A percentile compares a stretch with the other conserved stretches of the same genome.
phyloP scores from a whole-genome alignment of 2,329 filamentous ascomycete species.

The Shiraia sp. region DNA sequence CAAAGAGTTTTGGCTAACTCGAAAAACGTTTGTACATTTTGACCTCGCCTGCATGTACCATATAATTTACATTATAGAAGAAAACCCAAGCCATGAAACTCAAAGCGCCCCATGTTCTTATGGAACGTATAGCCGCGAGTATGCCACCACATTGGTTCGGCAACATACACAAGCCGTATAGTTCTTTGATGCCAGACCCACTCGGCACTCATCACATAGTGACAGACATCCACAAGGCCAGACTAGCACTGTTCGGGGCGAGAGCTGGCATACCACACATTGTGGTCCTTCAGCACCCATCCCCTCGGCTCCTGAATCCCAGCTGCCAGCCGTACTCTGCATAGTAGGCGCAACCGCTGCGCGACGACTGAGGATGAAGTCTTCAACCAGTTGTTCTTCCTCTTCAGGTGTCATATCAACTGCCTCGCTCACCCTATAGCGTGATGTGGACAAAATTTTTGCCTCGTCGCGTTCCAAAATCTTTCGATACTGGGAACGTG shows the following conservation, averaged over 20 bases:
- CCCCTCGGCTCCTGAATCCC: constrained; percentile 73
- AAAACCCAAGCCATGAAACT: no score
- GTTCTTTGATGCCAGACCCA: constrained; percentile 94
- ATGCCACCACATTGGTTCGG: constrained; percentile 82
- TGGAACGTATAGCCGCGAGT: constrained; percentile 89
- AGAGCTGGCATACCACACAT: constrained; percentile 90
- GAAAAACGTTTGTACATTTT: no score
- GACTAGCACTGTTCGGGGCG: constrained; percentile 84
- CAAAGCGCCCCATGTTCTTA: constrained; percentile 33
- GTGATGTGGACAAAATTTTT: constrained; percentile 62
- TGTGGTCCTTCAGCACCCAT: constrained; percentile 76
- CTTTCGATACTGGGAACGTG: constrained; percentile 74
- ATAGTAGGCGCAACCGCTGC: constrained; percentile 42
- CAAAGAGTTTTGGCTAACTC: no score
- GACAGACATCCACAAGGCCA: constrained; percentile 97
- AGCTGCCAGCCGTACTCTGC: constrained; percentile 49
- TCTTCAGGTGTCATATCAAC: constrained; percentile 49
- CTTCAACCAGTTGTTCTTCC: constrained; percentile 62
- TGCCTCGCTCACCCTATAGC: constrained; percentile 30
- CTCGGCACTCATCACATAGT: constrained; percentile 91
- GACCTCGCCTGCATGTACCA: no score
- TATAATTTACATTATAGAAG: no score
- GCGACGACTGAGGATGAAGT: constrained; percentile 61
- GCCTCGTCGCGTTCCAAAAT: constrained; percentile 71
- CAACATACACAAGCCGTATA: constrained; percentile 97